A percentile compares a stretch with the other conserved stretches of the same genome.
These are phyloP conservation scores for Mycosarcoma maydis DNA, from an alignment of 1,284 basidiomycete species.

Conservation along the genomic window DNA sequence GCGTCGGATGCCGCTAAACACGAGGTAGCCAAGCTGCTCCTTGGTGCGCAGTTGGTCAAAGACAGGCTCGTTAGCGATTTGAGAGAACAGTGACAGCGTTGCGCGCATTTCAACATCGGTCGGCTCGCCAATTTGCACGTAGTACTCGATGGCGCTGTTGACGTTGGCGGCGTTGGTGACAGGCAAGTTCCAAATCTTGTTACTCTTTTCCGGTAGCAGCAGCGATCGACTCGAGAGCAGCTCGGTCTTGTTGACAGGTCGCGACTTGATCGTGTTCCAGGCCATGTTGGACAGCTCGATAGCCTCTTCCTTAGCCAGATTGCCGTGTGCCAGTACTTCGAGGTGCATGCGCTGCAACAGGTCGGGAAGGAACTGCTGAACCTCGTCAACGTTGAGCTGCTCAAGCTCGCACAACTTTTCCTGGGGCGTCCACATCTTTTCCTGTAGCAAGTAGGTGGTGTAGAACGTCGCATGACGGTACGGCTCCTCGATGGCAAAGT, in stretches of 20 bases:
- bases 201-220: constrained; percentile 73
- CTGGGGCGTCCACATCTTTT: constrained; percentile 80
- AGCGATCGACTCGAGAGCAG: constrained; percentile 52
- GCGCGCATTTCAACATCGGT: constrained; percentile 53
- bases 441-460: constrained; percentile 76
- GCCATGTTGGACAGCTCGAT: constrained; percentile 77
- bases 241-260: constrained; percentile 66
- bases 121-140: constrained; percentile 62
- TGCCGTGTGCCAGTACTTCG: constrained; percentile 84
- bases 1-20: constrained; percentile 57
- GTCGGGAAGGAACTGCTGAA: constrained; percentile 75
- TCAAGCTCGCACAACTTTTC: constrained; percentile 82
- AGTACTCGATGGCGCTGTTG: constrained; percentile 75
- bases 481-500: constrained; percentile 86
- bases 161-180: constrained; percentile 88
- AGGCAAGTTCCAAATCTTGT: constrained; percentile 74
- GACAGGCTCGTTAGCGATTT: constrained; percentile 76
- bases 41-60: constrained; percentile 94
- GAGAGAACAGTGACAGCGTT: constrained; percentile 57
- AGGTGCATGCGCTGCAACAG: constrained; percentile 78
- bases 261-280: constrained; percentile 76
- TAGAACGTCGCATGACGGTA: constrained; percentile 85
- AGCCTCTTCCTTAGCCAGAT: constrained; percentile 85
- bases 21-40: constrained; percentile 89
- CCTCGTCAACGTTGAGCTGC: constrained; percentile 79